Evolutionary conservation across 176 grass and related monocot genomes (phyloP).

Genomic region (Oryza australiensis): DNA sequence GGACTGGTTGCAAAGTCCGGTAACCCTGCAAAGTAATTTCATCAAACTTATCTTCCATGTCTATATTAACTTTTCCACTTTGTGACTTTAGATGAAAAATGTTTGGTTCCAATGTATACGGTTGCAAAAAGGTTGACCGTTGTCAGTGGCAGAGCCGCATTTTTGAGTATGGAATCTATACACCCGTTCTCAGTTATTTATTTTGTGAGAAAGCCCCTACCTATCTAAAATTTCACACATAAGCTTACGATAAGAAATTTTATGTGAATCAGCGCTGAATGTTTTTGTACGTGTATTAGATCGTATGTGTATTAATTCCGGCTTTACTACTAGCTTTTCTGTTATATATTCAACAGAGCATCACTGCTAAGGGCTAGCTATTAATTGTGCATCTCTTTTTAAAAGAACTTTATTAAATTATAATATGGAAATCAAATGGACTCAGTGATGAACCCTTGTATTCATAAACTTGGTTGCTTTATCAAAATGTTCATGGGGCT

Average conservation of each 20-base stretch:
- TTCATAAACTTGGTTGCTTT: not conserved
- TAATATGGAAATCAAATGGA: not conserved
- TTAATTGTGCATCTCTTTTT: not conserved
- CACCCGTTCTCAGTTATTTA: not conserved
- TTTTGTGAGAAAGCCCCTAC: not conserved
- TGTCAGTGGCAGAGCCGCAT: not conserved
- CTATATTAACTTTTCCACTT: not conserved
- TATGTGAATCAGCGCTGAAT: not conserved
- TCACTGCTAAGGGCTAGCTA: not conserved
- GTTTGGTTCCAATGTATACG: not conserved
- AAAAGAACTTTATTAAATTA: constrained; percentile 8
- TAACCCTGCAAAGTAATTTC: constrained; percentile 72
- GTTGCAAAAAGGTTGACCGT: not conserved
- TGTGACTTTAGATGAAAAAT: not conserved
- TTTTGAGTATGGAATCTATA: not conserved
- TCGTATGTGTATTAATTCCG: not conserved
- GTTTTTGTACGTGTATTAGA: constrained; percentile 16
- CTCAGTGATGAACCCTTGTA: constrained; percentile 9
- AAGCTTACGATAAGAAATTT: not conserved
- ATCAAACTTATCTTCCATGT: not conserved
- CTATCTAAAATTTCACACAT: not conserved
- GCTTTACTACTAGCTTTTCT: not conserved
- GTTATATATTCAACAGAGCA: not conserved
- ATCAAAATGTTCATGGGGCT: not conserved
- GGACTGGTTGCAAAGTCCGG: constrained; percentile 57